Base-by-base conservation (phyloP, 176 grass and related monocot genomes). In the Triticum turgidum region DNA sequence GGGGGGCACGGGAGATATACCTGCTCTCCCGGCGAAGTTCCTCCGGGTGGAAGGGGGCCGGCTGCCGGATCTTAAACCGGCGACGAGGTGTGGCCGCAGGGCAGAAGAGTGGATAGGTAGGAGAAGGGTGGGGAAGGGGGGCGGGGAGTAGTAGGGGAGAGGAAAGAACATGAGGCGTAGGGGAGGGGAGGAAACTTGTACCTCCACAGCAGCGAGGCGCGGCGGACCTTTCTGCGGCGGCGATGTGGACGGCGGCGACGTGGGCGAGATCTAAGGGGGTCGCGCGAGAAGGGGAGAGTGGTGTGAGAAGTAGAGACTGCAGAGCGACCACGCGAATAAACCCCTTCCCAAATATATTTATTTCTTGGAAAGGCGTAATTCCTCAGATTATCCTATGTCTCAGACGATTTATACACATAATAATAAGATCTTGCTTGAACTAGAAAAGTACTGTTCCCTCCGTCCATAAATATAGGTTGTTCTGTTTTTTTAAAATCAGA, bases 1-100 rank as follows among this genome's bases (percentile, higher is more conserved):
- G 13, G 17, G 45, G 25, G 14, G 14, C 1, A 18, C 42, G 73
- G 44, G 25, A 3, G 27, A 4, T 76, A 4, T 52, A 15, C 73
- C 24, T 52, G 7, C 27, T 51, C 24, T 52, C 11, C 69, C n/a
- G 22, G 7, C 22, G 73, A 20, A 7, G 44, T 17, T 14, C 14
- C 73, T 7, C 30, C 25, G 73, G 73, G 14, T 9, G 24, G 24
- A 76, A 30, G 44, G 42, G 71, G 24, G 15, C 4, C 41, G 71
- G 22, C 73, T 24, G 73, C 44, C 73, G 73, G 73, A 76, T 76
- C 73, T 76, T 76, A 47, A 52, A 76, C 73, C 44, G 44, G 73
- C 73, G 73, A 76, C 73, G 25, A 76, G 73, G 73, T 76, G 73
- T 9, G 10, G 73, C 49, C 49, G 73, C 44, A 32, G 17, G 33